These are phyloP conservation scores for Schizosaccharomyces lindneri DNA, from an alignment of 805 yeast genomes.

Conservation along the genomic window DNA sequence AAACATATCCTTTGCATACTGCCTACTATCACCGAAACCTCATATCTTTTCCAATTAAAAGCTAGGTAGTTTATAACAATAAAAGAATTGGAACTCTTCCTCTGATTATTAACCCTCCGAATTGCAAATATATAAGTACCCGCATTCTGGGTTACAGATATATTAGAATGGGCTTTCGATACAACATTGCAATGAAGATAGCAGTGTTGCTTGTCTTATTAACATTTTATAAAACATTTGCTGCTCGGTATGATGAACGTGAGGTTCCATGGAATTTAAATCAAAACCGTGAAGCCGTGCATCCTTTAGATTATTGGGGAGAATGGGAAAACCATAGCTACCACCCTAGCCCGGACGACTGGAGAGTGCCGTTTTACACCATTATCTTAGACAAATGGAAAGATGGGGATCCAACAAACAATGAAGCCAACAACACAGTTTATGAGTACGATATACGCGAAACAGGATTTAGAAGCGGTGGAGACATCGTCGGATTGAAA, in stretches of 20 bases:
- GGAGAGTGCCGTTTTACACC: constrained; percentile 1
- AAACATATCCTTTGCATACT: too few species aligned
- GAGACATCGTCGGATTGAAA: neutral
- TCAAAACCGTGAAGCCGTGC: neutral
- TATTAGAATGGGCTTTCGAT: too few species aligned
- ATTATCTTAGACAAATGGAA: constrained; percentile 1
- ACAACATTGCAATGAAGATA: too few species aligned
- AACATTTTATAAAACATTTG: neutral
- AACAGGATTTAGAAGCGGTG: constrained; percentile 1
- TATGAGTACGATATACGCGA: constrained; percentile 1
- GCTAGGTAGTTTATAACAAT: too few species aligned
- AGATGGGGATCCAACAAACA: constrained; percentile 2
- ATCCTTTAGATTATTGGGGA: neutral
- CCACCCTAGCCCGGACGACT: neutral
- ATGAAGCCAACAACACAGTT: neutral
- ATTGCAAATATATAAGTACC: too few species aligned
- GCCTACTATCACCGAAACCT: too few species aligned
- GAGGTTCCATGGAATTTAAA: neutral
- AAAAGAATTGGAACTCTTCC: too few species aligned
- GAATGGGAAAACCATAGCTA: constrained; percentile 1
- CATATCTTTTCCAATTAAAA: too few species aligned
- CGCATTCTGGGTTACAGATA: too few species aligned
- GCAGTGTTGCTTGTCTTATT: too few species aligned
- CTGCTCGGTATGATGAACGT: neutral
- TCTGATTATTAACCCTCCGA: too few species aligned